Percentiles rank a stretch among this genome's conserved stretches.
Evolutionary conservation across 208 protist genomes (phyloP).

Genomic region (Leishmania turanica): DNA sequence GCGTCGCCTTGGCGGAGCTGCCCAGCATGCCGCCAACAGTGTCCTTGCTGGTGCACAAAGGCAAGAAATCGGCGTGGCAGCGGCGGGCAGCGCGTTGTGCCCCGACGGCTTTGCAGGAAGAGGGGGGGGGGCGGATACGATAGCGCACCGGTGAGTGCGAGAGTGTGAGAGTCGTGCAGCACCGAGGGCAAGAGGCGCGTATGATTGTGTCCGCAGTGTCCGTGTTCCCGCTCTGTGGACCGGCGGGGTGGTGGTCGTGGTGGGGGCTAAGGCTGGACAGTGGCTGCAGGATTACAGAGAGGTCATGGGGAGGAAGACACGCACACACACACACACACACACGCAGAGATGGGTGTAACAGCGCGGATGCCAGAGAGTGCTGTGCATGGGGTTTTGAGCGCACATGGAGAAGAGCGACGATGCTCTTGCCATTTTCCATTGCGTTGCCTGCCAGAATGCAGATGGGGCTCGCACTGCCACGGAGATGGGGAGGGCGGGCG

Average conservation of each 20-base stretch:
- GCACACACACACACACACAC: not conserved
- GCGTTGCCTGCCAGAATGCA: not conserved
- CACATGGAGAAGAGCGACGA: not conserved
- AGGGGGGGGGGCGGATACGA: not conserved
- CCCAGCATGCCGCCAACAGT: not conserved
- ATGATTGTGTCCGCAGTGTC: not conserved
- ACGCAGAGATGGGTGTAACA: no score
- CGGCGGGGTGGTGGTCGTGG: not conserved
- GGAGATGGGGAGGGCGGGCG: not conserved
- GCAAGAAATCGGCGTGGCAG: not conserved
- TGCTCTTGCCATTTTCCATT: not conserved
- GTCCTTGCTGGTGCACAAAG: not conserved
- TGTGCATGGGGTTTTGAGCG: not conserved
- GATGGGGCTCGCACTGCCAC: not conserved
- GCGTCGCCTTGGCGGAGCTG: conserved; percentile 2
- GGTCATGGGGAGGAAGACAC: not conserved
- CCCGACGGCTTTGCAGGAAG: not conserved
- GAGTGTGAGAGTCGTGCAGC: not conserved
- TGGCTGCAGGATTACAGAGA: not conserved
- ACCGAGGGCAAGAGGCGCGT: not conserved
- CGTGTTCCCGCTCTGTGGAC: not conserved
- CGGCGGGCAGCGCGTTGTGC: not conserved
- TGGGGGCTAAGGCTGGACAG: not conserved
- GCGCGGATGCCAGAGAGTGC: not conserved
- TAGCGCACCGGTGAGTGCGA: not conserved